Evolutionary conservation across 257 asterid genomes (phyloP), one percentile per base, ranked within the genome.

Genomic region (Primulina huaijiensis): DNA sequence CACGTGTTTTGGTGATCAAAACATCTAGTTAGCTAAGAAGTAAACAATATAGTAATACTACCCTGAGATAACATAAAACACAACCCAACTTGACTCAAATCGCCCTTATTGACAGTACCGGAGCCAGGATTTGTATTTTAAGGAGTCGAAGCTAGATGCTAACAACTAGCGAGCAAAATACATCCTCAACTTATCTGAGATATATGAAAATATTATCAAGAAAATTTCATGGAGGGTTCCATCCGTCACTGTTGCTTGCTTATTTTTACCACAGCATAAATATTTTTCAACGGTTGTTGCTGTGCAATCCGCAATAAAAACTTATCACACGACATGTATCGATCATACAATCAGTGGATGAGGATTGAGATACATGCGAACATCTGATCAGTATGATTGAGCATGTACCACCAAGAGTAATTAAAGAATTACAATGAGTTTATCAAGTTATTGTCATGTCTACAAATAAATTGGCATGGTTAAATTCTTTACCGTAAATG

Each of bases 1-100:
- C 76, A 71, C 21, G 46, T 63, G 30, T 35, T 66, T 50, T 19
- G 46, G 61, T 38, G 63, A 77, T 55, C 59, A 74, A 67, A 59
- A 60, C 14, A 8, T 40, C 8, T 29, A 55, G 43, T 40, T 38
- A 46, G 40, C 37, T 53, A 37, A 59, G 67, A 21, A 34, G 43
- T 35, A 69, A n/a, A 2, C 2, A 6, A 59, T 21, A 60, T 16
- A 23, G 58, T 20, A 50, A 19, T 29, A 64, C 10, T 23, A 23
- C 25, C 33, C 21, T 23, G 19, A 14, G 6, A 14, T 60, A 27
- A 67, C 53, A 33, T 30, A 21, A 16, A 67, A 62, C 52, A 60
- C 27, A 25, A 69, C 25, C 19, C 50, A 25, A 69, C 37, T 17
- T 8, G 19, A 60, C 19, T 3, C 2, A 8, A 29, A 17, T 27